Conservation (phyloP, 2,329 filamentous ascomycete species). For the Ophiostoma ips region DNA sequence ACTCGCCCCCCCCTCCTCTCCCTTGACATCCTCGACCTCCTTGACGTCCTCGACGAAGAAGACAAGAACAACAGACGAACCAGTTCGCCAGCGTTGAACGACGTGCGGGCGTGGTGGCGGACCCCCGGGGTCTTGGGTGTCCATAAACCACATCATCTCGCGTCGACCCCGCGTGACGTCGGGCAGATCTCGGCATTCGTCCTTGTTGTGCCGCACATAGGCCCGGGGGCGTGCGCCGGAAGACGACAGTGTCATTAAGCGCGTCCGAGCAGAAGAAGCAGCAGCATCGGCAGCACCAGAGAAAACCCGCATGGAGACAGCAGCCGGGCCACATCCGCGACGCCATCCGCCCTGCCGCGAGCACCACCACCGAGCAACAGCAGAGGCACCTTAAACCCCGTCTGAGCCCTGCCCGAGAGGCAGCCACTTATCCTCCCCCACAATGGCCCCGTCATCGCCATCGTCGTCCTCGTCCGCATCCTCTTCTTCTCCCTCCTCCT, state of each 20-base stretch:
- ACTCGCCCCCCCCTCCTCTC: no score
- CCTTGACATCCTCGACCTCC: no score
- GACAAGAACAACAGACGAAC: no score
- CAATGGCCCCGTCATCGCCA: neutral
- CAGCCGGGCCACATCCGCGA: neutral
- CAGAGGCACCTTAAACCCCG: neutral
- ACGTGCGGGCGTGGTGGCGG: neutral
- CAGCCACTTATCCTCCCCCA: neutral
- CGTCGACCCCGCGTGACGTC: no score
- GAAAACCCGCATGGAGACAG: neutral
- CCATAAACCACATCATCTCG: neutral
- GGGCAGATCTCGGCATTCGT: neutral
- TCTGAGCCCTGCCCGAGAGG: no score
- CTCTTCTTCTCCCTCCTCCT: neutral
- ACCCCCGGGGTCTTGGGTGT: neutral
- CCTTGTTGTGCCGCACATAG: no score
- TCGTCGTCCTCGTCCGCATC: neutral
- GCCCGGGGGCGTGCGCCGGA: constrained; percentile 7
- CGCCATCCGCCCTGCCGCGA: neutral
- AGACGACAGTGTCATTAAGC: no score
- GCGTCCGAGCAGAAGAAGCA: no score
- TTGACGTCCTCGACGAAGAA: no score
- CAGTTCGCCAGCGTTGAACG: no score
- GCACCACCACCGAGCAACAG: neutral
- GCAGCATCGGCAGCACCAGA: neutral